Conservation (phyloP, 179 eudicot species). For the Spergularia azorica region DNA sequence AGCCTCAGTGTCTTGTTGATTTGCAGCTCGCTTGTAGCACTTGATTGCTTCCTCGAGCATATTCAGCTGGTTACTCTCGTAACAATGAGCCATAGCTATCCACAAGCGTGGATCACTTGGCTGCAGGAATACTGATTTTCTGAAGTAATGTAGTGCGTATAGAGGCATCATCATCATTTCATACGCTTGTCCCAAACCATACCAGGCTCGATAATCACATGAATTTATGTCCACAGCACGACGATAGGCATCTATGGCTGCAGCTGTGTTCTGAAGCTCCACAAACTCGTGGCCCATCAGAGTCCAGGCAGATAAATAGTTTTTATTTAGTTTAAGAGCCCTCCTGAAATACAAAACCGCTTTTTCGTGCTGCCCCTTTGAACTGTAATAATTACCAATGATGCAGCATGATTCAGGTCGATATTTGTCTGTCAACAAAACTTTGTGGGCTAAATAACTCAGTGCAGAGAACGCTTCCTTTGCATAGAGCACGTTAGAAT, state of each 20-base stretch:
- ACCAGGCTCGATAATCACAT: constrained; percentile 96
- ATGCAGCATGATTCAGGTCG: constrained; percentile 97
- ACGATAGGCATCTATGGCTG: constrained; percentile 95
- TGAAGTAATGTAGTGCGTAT: constrained; percentile 86
- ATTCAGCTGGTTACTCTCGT: constrained; percentile 80
- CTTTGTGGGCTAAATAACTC: constrained; percentile 88
- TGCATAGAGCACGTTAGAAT: constrained; percentile 92
- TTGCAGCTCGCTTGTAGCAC: constrained; percentile 80
- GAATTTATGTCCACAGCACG: constrained; percentile 92
- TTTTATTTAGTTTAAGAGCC: constrained; percentile 86
- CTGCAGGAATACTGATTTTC: constrained; percentile 80
- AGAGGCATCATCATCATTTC: constrained; percentile 97
- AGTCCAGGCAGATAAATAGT: constrained; percentile 91
- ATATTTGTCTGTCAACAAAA: constrained; percentile 82
- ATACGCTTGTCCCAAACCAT: constrained; percentile 97
- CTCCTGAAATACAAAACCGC: constrained; percentile 83
- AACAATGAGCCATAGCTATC: constrained; percentile 98
- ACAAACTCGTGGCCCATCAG: constrained; percentile 95
- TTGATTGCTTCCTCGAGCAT: constrained; percentile 95
- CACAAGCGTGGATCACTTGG: constrained; percentile 86
- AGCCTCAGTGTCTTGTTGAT: constrained; percentile 87
- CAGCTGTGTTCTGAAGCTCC: constrained; percentile 93
- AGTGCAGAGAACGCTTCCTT: constrained; percentile 89
- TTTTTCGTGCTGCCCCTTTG: constrained; percentile 93
- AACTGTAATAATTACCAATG: constrained; percentile 92